phyloP scores from a whole-genome alignment of 208 protist species.

The Leishmania major region DNA sequence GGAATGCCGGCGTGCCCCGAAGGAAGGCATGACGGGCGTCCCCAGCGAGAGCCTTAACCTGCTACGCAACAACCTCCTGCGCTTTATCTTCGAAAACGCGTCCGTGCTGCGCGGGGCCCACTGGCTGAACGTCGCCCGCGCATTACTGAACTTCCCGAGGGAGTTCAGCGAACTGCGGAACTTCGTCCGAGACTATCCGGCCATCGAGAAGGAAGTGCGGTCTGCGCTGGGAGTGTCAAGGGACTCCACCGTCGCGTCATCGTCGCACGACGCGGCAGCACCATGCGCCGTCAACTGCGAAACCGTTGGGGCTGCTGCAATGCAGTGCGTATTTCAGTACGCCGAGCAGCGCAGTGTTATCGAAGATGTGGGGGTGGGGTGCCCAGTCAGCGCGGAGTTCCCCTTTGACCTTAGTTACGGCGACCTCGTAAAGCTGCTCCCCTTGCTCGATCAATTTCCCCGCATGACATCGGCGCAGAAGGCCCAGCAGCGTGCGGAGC shows the following conservation, averaged over 20 bases:
- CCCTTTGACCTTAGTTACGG: constrained; percentile 25
- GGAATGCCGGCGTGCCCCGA: constrained; percentile 18
- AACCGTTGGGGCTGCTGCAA: constrained; percentile 16
- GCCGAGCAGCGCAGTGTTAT: constrained; percentile 15
- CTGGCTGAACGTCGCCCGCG: constrained; percentile 81
- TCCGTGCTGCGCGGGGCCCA: constrained; percentile 73
- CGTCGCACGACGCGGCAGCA: not conserved
- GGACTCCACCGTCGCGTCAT: not conserved
- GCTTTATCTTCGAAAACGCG: constrained; percentile 74
- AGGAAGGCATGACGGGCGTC: constrained; percentile 20
- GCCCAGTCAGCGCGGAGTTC: not conserved
- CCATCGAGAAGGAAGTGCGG: constrained; percentile 24
- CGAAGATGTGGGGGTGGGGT: not conserved
- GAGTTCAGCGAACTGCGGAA: constrained; percentile 34
- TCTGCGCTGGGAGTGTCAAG: not conserved
- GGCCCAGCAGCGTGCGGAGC: constrained; percentile 10
- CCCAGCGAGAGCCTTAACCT: constrained; percentile 60
- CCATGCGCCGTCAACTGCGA: constrained; percentile 20
- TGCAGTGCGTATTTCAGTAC: constrained; percentile 34
- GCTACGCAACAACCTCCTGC: constrained; percentile 58
- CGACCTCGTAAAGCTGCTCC: constrained; percentile 50
- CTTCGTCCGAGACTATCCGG: constrained; percentile 13
- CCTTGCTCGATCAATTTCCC: constrained; percentile 40
- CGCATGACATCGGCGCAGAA: not conserved
- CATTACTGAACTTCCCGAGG: constrained; percentile 74